Percentiles rank a stretch among this genome's conserved stretches.
Conservation (phyloP, 1,139 yeast species). For the Lodderomyces jiufengensis region DNA sequence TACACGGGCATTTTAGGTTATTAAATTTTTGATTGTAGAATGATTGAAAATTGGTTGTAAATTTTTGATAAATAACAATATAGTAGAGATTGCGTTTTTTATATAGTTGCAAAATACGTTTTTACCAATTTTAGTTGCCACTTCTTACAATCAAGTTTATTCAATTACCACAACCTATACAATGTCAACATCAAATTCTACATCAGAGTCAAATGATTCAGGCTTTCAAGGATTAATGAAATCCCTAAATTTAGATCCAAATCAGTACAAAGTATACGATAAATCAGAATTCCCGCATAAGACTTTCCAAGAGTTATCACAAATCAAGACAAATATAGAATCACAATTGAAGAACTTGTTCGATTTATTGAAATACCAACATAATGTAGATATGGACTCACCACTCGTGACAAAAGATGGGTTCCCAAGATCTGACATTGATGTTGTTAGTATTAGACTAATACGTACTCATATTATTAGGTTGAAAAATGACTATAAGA, state of each 20-base stretch:
- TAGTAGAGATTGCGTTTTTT: too few relatives aligned
- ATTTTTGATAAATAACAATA: too few relatives aligned
- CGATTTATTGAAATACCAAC: conserved; percentile 27
- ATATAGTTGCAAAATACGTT: too few relatives aligned
- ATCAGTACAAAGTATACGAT: conserved; percentile 21
- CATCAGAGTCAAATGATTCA: conserved; percentile 17
- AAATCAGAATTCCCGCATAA: conserved; percentile 18
- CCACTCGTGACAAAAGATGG: conserved; percentile 69
- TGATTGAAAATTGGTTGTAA: too few relatives aligned
- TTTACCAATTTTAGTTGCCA: too few relatives aligned
- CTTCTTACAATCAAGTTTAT: too few relatives aligned
- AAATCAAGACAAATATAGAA: conserved; percentile 32
- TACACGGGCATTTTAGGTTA: too few relatives aligned
- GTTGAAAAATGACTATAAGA: conserved; percentile 63
- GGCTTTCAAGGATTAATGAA: conserved; percentile 40
- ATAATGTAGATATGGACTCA: conserved; percentile 59
- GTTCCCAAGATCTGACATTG: conserved; percentile 81
- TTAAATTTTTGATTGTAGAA: too few relatives aligned
- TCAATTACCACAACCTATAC: too few relatives aligned
- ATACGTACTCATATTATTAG: conserved; percentile 62
- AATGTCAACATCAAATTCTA: too few relatives aligned
- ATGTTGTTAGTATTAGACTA: conserved; percentile 66
- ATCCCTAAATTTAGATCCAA: conserved; percentile 32
- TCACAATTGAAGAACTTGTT: conserved; percentile 29
- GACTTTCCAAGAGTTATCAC: conserved; percentile 26